Percentiles rank a stretch among this genome's conserved stretches.
Conservation (phyloP, 805 yeast species). For the Candida quercuum region DNA sequence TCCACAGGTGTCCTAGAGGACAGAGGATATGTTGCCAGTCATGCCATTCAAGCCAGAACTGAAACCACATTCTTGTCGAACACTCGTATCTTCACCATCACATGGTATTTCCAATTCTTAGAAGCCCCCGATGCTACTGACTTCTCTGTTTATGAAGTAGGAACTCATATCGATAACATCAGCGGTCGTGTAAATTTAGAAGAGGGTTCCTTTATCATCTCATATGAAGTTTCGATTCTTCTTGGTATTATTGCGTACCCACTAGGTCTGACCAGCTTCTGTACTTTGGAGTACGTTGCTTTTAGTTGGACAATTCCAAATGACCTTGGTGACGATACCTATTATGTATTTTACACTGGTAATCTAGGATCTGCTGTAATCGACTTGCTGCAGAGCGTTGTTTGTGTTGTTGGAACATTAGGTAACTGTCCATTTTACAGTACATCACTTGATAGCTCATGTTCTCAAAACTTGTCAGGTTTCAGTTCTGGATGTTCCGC, state of each 20-base stretch:
- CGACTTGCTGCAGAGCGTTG: too few species aligned
- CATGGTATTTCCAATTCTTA: background rate
- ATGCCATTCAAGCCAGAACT: conserved; percentile 5
- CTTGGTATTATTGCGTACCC: conserved; percentile 1
- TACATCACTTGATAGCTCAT: too few species aligned
- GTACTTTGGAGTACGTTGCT: conserved; percentile 10
- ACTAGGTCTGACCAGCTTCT: conserved; percentile 4
- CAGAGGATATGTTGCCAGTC: conserved; percentile 4
- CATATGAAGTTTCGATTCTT: conserved; percentile 7
- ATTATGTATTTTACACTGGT: too few species aligned
- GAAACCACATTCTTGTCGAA: background rate
- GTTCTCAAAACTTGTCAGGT: too few species aligned
- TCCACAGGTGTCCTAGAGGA: conserved; percentile 5
- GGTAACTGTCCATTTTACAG: too few species aligned
- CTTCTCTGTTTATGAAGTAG: conserved; percentile 2
- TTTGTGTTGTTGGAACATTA: too few species aligned
- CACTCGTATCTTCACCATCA: conserved; percentile 5
- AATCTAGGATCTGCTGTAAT: too few species aligned
- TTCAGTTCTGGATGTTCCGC: too few species aligned
- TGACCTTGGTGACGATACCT: conserved; percentile 3
- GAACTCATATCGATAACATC: conserved; percentile 4
- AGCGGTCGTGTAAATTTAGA: conserved; percentile 13
- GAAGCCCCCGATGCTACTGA: background rate
- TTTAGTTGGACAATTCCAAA: conserved; percentile 6
- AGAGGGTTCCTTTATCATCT: conserved; percentile 10